Base-by-base conservation (phyloP, 768 basidiomycete genomes). In the Hebeloma cylindrosporum region DNA sequence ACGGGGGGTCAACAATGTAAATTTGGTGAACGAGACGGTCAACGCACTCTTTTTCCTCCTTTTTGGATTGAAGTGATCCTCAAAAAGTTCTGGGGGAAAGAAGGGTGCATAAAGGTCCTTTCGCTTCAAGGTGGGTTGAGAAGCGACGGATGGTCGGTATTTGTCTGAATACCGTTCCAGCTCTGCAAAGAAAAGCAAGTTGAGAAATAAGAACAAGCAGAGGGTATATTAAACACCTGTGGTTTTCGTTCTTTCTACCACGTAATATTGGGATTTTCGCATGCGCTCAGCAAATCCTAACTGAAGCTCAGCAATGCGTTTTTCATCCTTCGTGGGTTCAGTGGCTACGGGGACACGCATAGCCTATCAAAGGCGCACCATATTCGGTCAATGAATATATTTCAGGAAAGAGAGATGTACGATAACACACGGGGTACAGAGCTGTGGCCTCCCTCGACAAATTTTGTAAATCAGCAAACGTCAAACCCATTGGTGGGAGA, bases 131-230 rank as follows among this genome's bases (percentile, higher is more conserved):
- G 76, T 69, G 8, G 88, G 86, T 45, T 82, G 82, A 1, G 76
- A 73, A 5, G 73, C 58, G 5, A 70, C 61, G 6, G 80, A 81
- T 2, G 83, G 79, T 5, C 83, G 76, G 61, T 91, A 90, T 64
- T 87, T 88, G 65, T 93, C 90, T 13, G 88, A 89, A 60, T 90
- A 93, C 21, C 86, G 80, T 31, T 85, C 80, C 3, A 92, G 66
- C 31, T 89, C 90, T 88, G 53, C 18, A 50, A 29, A 10, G n/a
- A 4, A 7, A 37, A 35, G n/a, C 18, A 36, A 28, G 22, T 3
- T n/a, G 14, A 45, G 23, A 36, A 21, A 17, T 22, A 30, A 11
- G n/a, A 26, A 37, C 11, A 9, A n/a, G 7, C 16, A 26, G 17
- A 21, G 14, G 33, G 17, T 34, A 22, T 16, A 23, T 26, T 23